These are phyloP conservation scores for Jaminaea rosea DNA, from an alignment of 1,284 basidiomycete genomes.

Conservation along the genomic window DNA sequence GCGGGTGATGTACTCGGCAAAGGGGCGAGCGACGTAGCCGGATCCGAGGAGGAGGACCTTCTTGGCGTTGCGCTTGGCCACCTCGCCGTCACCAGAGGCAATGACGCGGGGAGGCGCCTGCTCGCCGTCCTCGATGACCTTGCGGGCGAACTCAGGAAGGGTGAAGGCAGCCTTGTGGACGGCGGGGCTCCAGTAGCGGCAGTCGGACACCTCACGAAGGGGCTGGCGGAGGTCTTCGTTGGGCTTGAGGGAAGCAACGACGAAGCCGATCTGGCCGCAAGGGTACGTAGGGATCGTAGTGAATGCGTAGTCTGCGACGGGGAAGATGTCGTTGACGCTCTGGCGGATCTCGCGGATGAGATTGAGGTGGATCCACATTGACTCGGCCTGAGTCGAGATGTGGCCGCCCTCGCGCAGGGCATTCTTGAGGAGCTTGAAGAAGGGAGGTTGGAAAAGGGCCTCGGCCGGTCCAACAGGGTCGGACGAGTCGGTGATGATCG, in stretches of 20 bases:
- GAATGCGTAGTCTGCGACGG: conserved; percentile 80
- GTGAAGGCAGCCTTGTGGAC: conserved; percentile 78
- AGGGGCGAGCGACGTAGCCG: conserved; percentile 87
- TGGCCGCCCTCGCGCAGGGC: conserved; percentile 82
- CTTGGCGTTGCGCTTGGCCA: conserved; percentile 49
- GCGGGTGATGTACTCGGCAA: conserved; percentile 83
- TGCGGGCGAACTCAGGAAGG: conserved; percentile 80
- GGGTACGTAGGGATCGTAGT: conserved; percentile 98
- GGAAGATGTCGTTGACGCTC: conserved; percentile 71
- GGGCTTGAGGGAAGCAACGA: conserved; percentile 70
- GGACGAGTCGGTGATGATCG: conserved; percentile 94
- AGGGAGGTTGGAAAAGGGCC: conserved; percentile 90
- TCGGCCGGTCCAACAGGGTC: conserved; percentile 95
- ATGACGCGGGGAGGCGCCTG: conserved; percentile 38
- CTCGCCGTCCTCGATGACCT: conserved; percentile 46
- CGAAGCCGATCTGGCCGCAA: conserved; percentile 91
- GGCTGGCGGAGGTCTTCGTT: conserved; percentile 41
- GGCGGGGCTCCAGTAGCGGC: conserved; percentile 73
- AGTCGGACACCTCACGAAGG: conserved; percentile 57
- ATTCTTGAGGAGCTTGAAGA: conserved; percentile 87
- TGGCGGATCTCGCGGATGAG: conserved; percentile 72
- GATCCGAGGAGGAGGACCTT: conserved; percentile 87
- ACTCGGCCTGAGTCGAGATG: conserved; percentile 94
- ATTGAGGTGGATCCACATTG: conserved; percentile 84
- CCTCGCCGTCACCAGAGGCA: conserved; percentile 50